Evolutionary conservation across 2,329 filamentous ascomycete species (phyloP), one percentile per base, ranked within the genome.

Genomic region (Pseudocercospora cruenta): DNA sequence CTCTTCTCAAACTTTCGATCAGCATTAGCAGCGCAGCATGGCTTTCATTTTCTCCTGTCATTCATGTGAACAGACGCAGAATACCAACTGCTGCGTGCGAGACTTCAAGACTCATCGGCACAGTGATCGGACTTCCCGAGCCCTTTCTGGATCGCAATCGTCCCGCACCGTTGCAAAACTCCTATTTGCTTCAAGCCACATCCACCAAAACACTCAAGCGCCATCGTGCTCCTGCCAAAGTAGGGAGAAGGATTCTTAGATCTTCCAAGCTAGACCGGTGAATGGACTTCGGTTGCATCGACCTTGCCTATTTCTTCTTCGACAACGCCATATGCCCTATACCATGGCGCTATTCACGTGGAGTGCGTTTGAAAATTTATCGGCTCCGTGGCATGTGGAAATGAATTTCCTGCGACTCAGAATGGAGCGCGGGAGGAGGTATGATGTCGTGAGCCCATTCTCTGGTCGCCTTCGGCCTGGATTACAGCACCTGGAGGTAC

Each of bases 121-220:
- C 6, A 1, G 6, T 19, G 2, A 43, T n/a, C 39, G 5, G 39
- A 19, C 39, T 19, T 16, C 5, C 39, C 16, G 21, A 4, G 14
- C 47, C 26, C 14, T 16, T 8, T n/a, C 6, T 24, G 21, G 16
- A 54, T 54, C 24, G 21, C 14, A 28, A 16, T 26, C 24, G 51
- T 54, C 51, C 51, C 51, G 51, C 51, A 31, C 24, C 51, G 51
- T 55, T 55, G 26, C 33, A 4, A 22, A 16, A 55, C 22, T 28
- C 47, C 26, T 31, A 33, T 19, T 39, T 36, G 59, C 64, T 62
- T 60, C 64, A 58, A 49, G 64, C 60, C 60, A 22, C 45, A 33
- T 55, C 51, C 51, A 55, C 51, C 21, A 55, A 33, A 55, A 33
- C 16, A 55, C 14, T 55, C 26, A 55, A 33, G 51, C 26, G 26